Base-by-base conservation (phyloP, 805 yeast genomes). In the Saccharomycopsis selenospora region DNA sequence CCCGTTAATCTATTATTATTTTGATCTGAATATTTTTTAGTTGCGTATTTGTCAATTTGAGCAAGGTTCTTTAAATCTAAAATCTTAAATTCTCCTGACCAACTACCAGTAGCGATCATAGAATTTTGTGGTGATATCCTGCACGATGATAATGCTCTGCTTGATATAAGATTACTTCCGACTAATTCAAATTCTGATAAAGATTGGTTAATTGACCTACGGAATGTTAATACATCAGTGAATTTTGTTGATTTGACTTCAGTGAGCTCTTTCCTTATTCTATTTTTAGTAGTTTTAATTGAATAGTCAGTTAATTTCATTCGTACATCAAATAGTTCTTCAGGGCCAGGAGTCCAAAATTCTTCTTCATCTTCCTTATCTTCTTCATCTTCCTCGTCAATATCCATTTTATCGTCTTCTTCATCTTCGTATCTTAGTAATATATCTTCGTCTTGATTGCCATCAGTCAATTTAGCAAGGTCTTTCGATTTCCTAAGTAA, bases 341-440 rank as follows among this genome's bases (percentile, higher is more conserved):
- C 66, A 0, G 75, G 63, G 0, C 95, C 96, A 0, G 95, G 95
- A 0, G 96, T 88, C 58, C 79, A 88, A 59, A 84, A 89, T 51
- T 88, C 95, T 45, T 82, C 95, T 11, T 85, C 82, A 7, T 79
- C 82, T 1, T 71, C 80, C 2, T 67, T 77, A 1, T 65, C 72
- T 1, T 63, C 74, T 4, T 61, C 69, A 1, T 57, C 65, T 2
- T 55, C 63, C 11, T 46, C 49, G 11, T 40, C 62, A 13, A 46
- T 54, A n/a, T 43, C 53, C 20, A 42, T 48, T 17, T 48, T 52
- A 5, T 40, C 50, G 26, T 40, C 47, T 5, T 26, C 49, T 30
- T 45, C 42, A 10, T 41, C 57, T 13, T 45, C 51, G 23, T 48
- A 46, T 7, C 42, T 49, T 2, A 33, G 48, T 13, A 26, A 47